These are phyloP conservation scores for Pseudogymnoascus sp. DNA, from an alignment of 2,329 filamentous ascomycete genomes.

Conservation along the genomic window DNA sequence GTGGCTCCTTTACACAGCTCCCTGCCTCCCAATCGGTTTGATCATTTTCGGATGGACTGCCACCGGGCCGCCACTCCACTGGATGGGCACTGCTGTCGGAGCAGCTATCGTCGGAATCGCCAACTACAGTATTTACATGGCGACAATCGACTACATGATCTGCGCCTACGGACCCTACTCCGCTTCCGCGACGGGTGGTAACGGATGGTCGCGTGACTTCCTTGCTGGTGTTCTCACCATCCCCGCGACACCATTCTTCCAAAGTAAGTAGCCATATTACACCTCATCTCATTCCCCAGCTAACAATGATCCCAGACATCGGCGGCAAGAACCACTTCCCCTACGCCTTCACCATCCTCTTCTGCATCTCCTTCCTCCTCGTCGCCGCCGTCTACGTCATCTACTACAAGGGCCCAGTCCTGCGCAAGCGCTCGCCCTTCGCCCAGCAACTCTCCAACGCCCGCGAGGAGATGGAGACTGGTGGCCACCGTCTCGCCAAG, in stretches of 20 bases:
- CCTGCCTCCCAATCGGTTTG: slow-evolving; percentile 57
- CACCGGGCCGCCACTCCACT: slow-evolving; percentile 55
- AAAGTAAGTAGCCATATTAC: slow-evolving; percentile 27
- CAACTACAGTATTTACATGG: slow-evolving; percentile 67
- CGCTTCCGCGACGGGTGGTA: slow-evolving; percentile 68
- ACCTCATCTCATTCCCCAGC: neutral
- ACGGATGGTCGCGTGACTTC: slow-evolving; percentile 67
- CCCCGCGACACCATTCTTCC: slow-evolving; percentile 58
- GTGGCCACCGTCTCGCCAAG: slow-evolving; percentile 14
- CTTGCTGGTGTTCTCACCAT: slow-evolving; percentile 65
- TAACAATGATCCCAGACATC: slow-evolving; percentile 37
- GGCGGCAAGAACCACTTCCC: slow-evolving; percentile 47
- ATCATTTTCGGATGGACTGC: slow-evolving; percentile 65
- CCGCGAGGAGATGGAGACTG: slow-evolving; percentile 13
- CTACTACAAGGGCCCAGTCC: slow-evolving; percentile 55
- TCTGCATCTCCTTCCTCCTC: slow-evolving; percentile 53
- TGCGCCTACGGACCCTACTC: slow-evolving; percentile 67
- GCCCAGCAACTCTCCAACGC: slow-evolving; percentile 51
- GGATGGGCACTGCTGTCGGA: slow-evolving; percentile 63
- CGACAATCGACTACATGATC: slow-evolving; percentile 72
- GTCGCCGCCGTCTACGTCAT: slow-evolving; percentile 59
- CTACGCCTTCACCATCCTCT: slow-evolving; percentile 57
- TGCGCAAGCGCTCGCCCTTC: slow-evolving; percentile 56
- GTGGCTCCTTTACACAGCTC: slow-evolving; percentile 56
- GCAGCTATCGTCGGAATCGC: slow-evolving; percentile 61